Conservation (phyloP, 345 rosid genomes). For the Litchi chinensis region DNA sequence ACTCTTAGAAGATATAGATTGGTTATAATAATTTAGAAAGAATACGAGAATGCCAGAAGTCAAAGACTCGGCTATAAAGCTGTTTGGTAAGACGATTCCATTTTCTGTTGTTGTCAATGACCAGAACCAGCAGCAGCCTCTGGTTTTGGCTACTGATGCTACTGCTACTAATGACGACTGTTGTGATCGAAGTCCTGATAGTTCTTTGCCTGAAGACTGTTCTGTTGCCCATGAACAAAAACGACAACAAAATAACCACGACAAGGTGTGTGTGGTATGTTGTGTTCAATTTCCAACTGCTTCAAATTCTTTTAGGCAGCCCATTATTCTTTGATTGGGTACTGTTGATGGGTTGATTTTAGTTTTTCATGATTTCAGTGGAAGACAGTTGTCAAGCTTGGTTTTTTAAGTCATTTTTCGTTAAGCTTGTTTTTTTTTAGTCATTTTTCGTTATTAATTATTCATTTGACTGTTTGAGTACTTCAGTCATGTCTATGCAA, state of each 20-base stretch:
- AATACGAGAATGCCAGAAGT: constrained; percentile 35
- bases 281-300: background rate
- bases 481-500: background rate
- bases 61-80: constrained; percentile 41
- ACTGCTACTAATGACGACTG: background rate
- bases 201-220: constrained; percentile 13
- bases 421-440: background rate
- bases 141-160: background rate
- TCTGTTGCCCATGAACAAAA: background rate
- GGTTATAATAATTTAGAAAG: too few species aligned
- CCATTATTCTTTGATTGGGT: constrained; percentile 4
- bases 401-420: background rate
- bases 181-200: background rate
- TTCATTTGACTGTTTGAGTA: background rate
- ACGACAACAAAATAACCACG: background rate
- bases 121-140: background rate
- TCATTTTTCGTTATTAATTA: background rate
- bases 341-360: constrained; percentile 10
- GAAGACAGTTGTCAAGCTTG: background rate
- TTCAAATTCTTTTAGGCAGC: constrained; percentile 4
- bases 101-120: constrained; percentile 9
- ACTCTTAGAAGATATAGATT: background rate
- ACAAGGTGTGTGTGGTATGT: constrained; percentile 23
- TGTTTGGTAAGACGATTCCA: constrained; percentile 57
- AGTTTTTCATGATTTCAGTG: constrained; percentile 6